Evolutionary conservation across 1,284 basidiomycete species (phyloP).

Genomic region (Vanrija humicola): DNA sequence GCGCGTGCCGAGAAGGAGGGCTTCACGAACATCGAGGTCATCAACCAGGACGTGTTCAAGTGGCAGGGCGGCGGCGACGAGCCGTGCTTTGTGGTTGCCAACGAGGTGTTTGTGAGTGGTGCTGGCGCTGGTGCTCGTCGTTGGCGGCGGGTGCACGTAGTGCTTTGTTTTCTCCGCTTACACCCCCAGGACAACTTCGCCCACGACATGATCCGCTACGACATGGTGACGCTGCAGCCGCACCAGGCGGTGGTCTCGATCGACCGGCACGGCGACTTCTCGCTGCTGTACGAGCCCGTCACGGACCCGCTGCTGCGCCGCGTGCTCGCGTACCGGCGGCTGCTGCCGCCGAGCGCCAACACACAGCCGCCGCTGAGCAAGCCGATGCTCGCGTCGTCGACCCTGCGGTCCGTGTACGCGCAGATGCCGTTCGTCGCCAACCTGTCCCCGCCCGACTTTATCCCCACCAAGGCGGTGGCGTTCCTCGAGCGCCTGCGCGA

Average conservation of each 20-base stretch:
- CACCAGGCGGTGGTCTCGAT: constrained; percentile 81
- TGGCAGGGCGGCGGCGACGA: constrained; percentile 69
- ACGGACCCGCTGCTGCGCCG: constrained; percentile 74
- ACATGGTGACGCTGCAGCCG: constrained; percentile 69
- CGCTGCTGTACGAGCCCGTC: constrained; percentile 76
- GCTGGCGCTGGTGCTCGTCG: too few relatives aligned
- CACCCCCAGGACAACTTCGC: constrained; percentile 85
- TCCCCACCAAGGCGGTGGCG: constrained; percentile 86
- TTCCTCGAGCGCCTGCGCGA: constrained; percentile 78
- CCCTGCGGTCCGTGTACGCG: constrained; percentile 61
- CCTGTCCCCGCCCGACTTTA: constrained; percentile 80
- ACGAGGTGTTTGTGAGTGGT: constrained; percentile 80
- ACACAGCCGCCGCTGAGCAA: constrained; percentile 33
- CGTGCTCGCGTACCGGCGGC: constrained; percentile 59
- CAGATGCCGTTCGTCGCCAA: constrained; percentile 86
- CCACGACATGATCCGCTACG: constrained; percentile 91
- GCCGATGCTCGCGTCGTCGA: constrained; percentile 35
- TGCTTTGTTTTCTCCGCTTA: too few relatives aligned
- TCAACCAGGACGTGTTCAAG: constrained; percentile 80
- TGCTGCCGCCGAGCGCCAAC: constrained; percentile 56
- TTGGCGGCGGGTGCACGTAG: too few relatives aligned
- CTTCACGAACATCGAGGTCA: constrained; percentile 64
- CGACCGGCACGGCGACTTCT: constrained; percentile 78
- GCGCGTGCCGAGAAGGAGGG: constrained; percentile 55
- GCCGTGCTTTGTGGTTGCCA: constrained; percentile 87